These are phyloP conservation scores for Przewalskia tangutica DNA, from an alignment of 257 asterid genomes.

Conservation along the genomic window DNA sequence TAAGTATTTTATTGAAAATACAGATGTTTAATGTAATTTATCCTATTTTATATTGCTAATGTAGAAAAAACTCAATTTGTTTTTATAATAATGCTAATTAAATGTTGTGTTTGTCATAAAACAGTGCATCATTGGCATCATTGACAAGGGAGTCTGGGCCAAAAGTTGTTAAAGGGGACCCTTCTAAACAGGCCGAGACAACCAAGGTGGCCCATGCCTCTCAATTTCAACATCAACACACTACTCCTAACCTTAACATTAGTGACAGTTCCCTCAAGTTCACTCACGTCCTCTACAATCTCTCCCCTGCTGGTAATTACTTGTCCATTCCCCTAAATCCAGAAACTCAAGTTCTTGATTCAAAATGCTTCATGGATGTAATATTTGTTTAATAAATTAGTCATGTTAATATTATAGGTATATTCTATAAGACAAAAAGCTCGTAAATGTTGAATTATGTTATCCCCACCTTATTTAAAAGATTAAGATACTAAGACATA, in stretches of 20 bases:
- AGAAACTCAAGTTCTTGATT: too few species aligned
- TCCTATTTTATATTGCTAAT: neutral
- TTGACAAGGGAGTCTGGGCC: constrained; percentile 86
- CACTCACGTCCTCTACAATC: constrained; percentile 85
- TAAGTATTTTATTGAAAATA: too few species aligned
- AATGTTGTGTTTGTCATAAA: neutral
- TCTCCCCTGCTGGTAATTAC: constrained; percentile 70
- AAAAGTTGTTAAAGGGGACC: constrained; percentile 82
- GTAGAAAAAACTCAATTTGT: too few species aligned
- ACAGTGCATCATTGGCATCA: constrained; percentile 84
- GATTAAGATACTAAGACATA: neutral
- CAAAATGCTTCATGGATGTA: too few species aligned
- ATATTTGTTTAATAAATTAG: too few species aligned
- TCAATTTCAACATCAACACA: constrained; percentile 19
- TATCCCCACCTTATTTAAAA: too few species aligned
- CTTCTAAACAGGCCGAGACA: constrained; percentile 43
- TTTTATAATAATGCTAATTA: neutral
- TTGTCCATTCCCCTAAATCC: too few species aligned
- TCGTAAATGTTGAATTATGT: too few species aligned
- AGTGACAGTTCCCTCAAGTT: constrained; percentile 70
- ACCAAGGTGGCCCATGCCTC: constrained; percentile 29
- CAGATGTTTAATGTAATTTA: too few species aligned
- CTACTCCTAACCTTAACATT: neutral
- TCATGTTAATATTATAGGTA: too few species aligned
- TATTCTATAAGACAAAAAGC: too few species aligned